Evolutionary conservation across 371 early-diverging fungal genomes (phyloP), one percentile per base, ranked within the genome.

Genomic region (Actinomortierella wolfii): DNA sequence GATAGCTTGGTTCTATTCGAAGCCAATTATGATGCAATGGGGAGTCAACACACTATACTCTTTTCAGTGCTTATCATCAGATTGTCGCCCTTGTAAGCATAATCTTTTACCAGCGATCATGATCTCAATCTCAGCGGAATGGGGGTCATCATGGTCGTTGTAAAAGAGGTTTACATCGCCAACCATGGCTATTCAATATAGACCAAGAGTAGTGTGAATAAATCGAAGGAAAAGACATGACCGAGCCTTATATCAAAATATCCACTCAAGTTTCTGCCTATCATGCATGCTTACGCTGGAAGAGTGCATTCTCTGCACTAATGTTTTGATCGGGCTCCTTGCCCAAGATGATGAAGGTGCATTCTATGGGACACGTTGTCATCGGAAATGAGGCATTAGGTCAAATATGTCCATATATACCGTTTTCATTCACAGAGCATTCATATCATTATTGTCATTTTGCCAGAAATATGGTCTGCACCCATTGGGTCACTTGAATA

Each of bases 151-250:
- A 34, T 78, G 79, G 76, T 93, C 92, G 70, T 92, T 95, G 47
- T 94, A 85, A 66, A 92, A 97, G 40, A 96, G 86, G 68, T 97
- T 97, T 24, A 95, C 94, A 76, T 97, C 97, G 0, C 97, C 97
- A 42, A 94, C 85, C 95, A 97, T 95, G 11, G 76, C 85, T 82
- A 60, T n/a, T 18, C 41, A 15, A 53, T n/a, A 20, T 1, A 42
- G 1, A 23, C 6, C 13, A 28, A 29, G 20, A 47, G 34, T 34
- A 6, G 34, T 4, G 11, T 34, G 34, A 34, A 34, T 4, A 23
- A 43, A 14, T 50, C 2, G 43, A 45, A 43, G 13, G 25, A 29
- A 48, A 29, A 42, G 18, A 18, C 3, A 46, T 54, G 26, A 23
- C 25, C 43, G 34, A 43, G 9, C 40, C n/a, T 13, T 67, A 47